These are phyloP conservation scores for Diaporthe ampelina DNA, from an alignment of 2,329 filamentous ascomycete genomes.

Conservation along the genomic window DNA sequence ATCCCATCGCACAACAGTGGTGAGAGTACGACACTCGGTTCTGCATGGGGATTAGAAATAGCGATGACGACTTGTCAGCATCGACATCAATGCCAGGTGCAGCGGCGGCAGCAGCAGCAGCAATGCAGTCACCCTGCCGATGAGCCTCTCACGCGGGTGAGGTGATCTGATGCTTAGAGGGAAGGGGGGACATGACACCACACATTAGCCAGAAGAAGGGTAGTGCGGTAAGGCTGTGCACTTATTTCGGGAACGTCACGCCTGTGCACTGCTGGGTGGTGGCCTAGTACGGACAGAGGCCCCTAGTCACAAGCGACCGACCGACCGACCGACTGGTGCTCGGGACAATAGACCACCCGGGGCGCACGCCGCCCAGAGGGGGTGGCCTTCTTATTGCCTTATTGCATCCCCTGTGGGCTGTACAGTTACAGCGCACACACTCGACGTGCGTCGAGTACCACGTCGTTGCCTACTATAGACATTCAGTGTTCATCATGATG, in stretches of 20 bases:
- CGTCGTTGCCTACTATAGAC: conserved; percentile 12
- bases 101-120: conserved; percentile 8
- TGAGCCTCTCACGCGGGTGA: conserved; percentile 22
- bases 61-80: conserved; percentile 23
- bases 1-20: conserved; percentile 2
- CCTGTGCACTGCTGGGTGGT: conserved; percentile 11
- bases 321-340: not conserved
- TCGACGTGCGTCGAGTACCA: conserved; percentile 1
- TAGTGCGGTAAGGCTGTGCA: conserved; percentile 41
- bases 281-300: not conserved
- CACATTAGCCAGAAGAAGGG: conserved; percentile 25
- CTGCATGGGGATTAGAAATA: conserved; percentile 22
- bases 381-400: conserved; percentile 21
- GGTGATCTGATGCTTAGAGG: conserved; percentile 1
- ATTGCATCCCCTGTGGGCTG: conserved; percentile 12
- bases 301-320: conserved; percentile 11
- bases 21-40: conserved; percentile 23
- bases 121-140: conserved; percentile 19
- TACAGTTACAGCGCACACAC: not conserved
- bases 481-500: conserved; percentile 24
- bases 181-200: conserved; percentile 1
- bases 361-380: conserved; percentile 12
- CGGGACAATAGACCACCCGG: conserved; percentile 21
- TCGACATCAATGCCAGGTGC: not conserved
- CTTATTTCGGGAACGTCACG: conserved; percentile 40